These are phyloP conservation scores for Kodamaea fungicola DNA, from an alignment of 1,139 yeast species.

Conservation along the genomic window DNA sequence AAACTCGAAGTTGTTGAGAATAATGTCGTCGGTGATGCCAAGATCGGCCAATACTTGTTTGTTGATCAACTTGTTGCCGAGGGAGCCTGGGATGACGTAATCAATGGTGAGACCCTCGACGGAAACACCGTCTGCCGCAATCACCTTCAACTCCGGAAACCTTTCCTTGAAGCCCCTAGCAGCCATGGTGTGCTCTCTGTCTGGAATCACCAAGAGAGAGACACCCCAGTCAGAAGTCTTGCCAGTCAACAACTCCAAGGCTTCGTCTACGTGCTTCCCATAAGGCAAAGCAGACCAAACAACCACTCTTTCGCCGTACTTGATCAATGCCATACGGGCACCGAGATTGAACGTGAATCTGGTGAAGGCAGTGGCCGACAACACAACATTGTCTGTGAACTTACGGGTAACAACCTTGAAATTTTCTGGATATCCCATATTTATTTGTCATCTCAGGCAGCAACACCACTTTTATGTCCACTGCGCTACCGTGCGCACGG, in stretches of 20 bases:
- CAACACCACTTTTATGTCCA: too few relatives aligned
- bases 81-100: conserved; percentile 20
- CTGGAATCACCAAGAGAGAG: conserved; percentile 49
- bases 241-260: conserved; percentile 35
- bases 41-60: conserved; percentile 19
- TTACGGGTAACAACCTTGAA: conserved; percentile 39
- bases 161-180: conserved; percentile 48
- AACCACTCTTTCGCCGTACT: conserved; percentile 37
- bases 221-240: conserved; percentile 26
- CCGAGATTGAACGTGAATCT: conserved; percentile 51
- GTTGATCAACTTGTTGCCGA: conserved; percentile 18
- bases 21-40: conserved; percentile 17
- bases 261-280: conserved; percentile 42
- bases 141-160: conserved; percentile 46
- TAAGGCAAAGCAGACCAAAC: conserved; percentile 66
- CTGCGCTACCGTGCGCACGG: too few relatives aligned
- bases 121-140: conserved; percentile 44
- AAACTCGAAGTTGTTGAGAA: conserved; percentile 21
- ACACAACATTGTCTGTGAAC: conserved; percentile 43
- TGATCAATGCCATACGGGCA: conserved; percentile 50
- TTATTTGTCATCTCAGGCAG: conserved; percentile 10
- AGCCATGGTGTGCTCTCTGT: conserved; percentile 55
- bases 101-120: conserved; percentile 25
- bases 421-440: conserved; percentile 35
- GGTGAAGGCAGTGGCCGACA: conserved; percentile 49